Percentiles rank a stretch among this genome's conserved stretches.
These are phyloP conservation scores for Aspergillus brasiliensis DNA, from an alignment of 2,329 filamentous ascomycete genomes.

Conservation along the genomic window DNA sequence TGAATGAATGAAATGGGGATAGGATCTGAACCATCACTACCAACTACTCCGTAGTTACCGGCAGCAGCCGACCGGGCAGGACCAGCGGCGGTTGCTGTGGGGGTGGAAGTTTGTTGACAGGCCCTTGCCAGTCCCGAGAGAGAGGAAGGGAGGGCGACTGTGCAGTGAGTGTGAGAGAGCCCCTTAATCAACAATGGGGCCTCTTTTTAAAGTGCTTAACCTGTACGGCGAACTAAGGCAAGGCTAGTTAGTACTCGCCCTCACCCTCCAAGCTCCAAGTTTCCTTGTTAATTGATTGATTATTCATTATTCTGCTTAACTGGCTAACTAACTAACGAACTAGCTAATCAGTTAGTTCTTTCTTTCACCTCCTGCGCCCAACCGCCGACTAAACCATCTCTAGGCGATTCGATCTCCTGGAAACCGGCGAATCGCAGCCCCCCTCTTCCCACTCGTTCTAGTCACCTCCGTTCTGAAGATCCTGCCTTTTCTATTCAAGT, in stretches of 20 bases:
- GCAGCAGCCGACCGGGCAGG: slow-evolving; percentile 11
- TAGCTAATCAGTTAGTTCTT: neutral
- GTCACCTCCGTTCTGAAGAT: slow-evolving; percentile 19
- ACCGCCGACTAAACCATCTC: neutral
- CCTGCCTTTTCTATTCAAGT: slow-evolving; percentile 20
- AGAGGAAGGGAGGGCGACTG: neutral
- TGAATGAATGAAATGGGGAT: too few relatives aligned
- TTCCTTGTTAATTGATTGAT: too few relatives aligned
- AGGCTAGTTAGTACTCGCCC: too few relatives aligned
- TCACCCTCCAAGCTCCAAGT: too few relatives aligned
- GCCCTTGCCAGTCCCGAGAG: neutral
- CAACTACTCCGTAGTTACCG: slow-evolving; percentile 10
- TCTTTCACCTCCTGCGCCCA: neutral
- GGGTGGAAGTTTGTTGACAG: slow-evolving; percentile 27
- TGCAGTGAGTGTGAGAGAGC: neutral
- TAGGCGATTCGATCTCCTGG: neutral
- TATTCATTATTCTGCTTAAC: too few relatives aligned
- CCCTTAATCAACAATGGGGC: neutral
- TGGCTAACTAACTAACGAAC: neutral
- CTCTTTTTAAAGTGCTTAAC: too few relatives aligned
- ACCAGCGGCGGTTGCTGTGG: slow-evolving; percentile 27
- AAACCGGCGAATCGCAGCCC: slow-evolving; percentile 10
- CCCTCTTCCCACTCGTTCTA: slow-evolving; percentile 1
- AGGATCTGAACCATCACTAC: too few relatives aligned
- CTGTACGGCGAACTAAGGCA: too few relatives aligned